A percentile compares a stretch with the other conserved stretches of the same genome.
Conservation (phyloP, 1,139 yeast species). For the Scheffersomyces lignicola region DNA sequence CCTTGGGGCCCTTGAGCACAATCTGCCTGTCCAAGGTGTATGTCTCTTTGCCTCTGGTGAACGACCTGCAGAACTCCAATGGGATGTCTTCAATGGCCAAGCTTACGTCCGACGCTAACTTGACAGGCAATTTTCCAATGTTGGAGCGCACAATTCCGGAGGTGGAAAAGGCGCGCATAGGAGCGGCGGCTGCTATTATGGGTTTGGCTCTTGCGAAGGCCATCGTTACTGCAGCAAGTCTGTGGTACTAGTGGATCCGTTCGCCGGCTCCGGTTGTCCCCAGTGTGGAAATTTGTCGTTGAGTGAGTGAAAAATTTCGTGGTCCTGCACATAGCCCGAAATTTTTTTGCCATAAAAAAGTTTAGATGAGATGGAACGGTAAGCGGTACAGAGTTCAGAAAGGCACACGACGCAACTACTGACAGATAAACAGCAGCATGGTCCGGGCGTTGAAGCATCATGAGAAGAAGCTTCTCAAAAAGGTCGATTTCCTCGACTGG, state of each 20-base stretch:
- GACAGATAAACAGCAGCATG: conserved; percentile 58
- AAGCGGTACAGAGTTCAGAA: too few relatives aligned
- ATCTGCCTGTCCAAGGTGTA: conserved; percentile 61
- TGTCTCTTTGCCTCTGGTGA: conserved; percentile 68
- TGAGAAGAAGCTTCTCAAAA: conserved; percentile 90
- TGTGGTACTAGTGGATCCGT: too few relatives aligned
- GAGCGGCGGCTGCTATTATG: not conserved
- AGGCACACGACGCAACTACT: too few relatives aligned
- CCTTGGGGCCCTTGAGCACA: conserved; percentile 80
- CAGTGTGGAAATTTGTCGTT: too few relatives aligned
- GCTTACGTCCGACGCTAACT: conserved; percentile 31
- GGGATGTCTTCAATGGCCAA: conserved; percentile 40
- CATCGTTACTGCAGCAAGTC: not conserved
- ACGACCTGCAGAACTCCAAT: conserved; percentile 48
- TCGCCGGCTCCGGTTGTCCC: too few relatives aligned
- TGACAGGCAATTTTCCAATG: conserved; percentile 44
- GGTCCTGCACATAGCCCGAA: too few relatives aligned
- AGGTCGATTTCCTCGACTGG: conserved; percentile 97
- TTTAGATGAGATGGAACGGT: too few relatives aligned
- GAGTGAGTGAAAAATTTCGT: too few relatives aligned
- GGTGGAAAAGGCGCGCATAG: conserved; percentile 22
- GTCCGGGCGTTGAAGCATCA: conserved; percentile 91
- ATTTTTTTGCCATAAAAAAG: too few relatives aligned
- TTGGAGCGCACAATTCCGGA: conserved; percentile 33
- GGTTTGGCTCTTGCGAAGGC: not conserved